These are phyloP conservation scores for Tuber borchii DNA, from an alignment of 495 filamentous ascomycete genomes.

Conservation along the genomic window DNA sequence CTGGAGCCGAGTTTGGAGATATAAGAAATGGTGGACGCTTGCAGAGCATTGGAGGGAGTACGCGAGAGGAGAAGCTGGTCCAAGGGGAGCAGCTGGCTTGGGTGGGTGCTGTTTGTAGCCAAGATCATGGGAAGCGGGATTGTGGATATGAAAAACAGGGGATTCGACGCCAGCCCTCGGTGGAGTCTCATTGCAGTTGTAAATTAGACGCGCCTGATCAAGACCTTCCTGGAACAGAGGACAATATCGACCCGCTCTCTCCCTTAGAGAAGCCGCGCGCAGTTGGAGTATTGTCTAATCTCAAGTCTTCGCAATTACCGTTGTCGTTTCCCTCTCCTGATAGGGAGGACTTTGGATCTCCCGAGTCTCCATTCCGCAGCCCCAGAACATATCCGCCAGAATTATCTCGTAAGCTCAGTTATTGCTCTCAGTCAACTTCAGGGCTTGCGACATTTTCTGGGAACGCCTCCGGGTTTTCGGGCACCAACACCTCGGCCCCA, in stretches of 20 bases:
- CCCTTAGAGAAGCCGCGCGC: neutral
- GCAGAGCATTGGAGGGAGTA: neutral
- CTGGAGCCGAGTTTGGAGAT: constrained; percentile 21
- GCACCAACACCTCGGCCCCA: constrained; percentile 15
- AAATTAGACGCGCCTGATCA: neutral
- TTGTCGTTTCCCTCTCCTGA: constrained; percentile 25
- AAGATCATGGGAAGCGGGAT: constrained; percentile 3
- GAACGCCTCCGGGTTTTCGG: constrained; percentile 18
- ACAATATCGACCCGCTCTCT: neutral
- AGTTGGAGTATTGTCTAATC: constrained; percentile 6
- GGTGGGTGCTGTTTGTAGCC: constrained; percentile 12
- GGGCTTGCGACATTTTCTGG: constrained; percentile 15
- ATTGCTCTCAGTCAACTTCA: constrained; percentile 15
- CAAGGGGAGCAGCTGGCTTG: constrained; percentile 22
- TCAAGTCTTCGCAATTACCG: constrained; percentile 29
- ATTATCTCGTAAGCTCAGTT: constrained; percentile 26
- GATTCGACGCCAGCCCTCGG: neutral
- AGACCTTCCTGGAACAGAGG: neutral
- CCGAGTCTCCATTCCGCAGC: constrained; percentile 8
- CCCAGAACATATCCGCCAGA: constrained; percentile 22
- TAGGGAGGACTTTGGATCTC: constrained; percentile 15
- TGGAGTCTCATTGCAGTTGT: neutral
- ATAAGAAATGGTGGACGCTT: constrained; percentile 3
- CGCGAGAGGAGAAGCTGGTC: constrained; percentile 8
- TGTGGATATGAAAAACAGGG: neutral